Conservation (phyloP, 352 stramenopile species). For the Pythium utonaiense region DNA sequence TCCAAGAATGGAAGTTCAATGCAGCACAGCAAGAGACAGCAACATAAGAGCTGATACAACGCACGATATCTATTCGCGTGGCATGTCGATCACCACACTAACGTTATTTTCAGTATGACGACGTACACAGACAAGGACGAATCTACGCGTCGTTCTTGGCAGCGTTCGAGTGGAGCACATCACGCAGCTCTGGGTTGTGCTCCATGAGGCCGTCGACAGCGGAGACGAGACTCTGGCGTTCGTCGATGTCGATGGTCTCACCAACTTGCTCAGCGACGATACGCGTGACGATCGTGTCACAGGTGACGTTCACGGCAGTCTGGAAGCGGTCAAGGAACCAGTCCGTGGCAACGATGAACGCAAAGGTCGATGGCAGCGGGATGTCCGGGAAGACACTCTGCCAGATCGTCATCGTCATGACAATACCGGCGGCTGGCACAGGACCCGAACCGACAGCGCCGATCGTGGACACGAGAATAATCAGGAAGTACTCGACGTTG, state of each 20-base stretch:
- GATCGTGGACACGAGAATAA: conserved; percentile 29
- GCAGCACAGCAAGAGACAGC: too few species aligned
- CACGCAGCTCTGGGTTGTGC: conserved; percentile 15
- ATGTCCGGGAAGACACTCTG: conserved; percentile 27
- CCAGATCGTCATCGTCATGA: conserved; percentile 38
- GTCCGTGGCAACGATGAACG: conserved; percentile 53
- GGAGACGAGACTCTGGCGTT: conserved; percentile 9
- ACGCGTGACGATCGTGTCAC: conserved; percentile 46
- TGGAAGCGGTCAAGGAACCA: conserved; percentile 51
- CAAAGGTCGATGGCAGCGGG: conserved; percentile 38
- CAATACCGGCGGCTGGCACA: conserved; percentile 24
- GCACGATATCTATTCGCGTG: background rate
- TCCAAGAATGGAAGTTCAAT: too few species aligned
- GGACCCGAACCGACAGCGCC: conserved; percentile 23
- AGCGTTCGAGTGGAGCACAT: conserved; percentile 7
- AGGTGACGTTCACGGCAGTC: conserved; percentile 48
- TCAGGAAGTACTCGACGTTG: conserved; percentile 25
- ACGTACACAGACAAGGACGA: background rate
- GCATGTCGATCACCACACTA: background rate
- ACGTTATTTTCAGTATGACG: background rate
- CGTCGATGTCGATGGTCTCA: conserved; percentile 15
- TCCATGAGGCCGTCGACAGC: conserved; percentile 1
- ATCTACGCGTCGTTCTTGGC: background rate
- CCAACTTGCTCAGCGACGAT: conserved; percentile 39
- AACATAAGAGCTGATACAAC: too few species aligned